Base-by-base conservation (phyloP, 371 early-diverging fungal species). In the Mortierella polycephala region DNA sequence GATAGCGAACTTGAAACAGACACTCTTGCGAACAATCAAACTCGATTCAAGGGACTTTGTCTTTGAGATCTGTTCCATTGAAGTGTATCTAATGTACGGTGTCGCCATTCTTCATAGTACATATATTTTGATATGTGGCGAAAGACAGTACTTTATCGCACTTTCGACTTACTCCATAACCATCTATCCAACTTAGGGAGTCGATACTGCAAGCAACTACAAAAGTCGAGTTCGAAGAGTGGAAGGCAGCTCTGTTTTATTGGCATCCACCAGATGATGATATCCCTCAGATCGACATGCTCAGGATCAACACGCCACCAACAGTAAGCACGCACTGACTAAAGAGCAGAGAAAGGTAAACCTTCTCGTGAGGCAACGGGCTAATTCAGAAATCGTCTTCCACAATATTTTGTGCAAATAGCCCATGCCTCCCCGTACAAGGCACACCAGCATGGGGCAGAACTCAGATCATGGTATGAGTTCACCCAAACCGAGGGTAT, bases 21-120 rank as follows among this genome's bases (percentile, higher is more conserved):
- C 79, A 21, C 66, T 77, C 11, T 52, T 77, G 14, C 56, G 79
- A 51, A 67, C 72, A 6, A 67, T 77, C 49, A 67, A 64, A n/a
- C 65, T 68, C 20, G 79, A 77, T 50, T 60, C 69, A 23, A 54
- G 79, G 21, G 79, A 77, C 50, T 77, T 68, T 72, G 79, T 72
- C 7, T 77, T 77, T 54, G 79, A 77, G 59, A 77, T 77, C 14
- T 77, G 79, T 55, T 77, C 79, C 39, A 77, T 77, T 14, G 79
- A 77, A 42, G 62, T 77, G 46, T 77, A 77, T 56, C 60, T 77
- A 16, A 72, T 72, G 79, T 77, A 68, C 9, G 79, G 5, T 57
- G 13, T 30, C 47, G 11, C 30, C 30, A 30, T 16, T 50, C 37
- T 13, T 51, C 18, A 10, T 12, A 39, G 7, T 57, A 21, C 18